Conservation (phyloP, 164 flowering plant species). For the Berberis vulgaris region DNA sequence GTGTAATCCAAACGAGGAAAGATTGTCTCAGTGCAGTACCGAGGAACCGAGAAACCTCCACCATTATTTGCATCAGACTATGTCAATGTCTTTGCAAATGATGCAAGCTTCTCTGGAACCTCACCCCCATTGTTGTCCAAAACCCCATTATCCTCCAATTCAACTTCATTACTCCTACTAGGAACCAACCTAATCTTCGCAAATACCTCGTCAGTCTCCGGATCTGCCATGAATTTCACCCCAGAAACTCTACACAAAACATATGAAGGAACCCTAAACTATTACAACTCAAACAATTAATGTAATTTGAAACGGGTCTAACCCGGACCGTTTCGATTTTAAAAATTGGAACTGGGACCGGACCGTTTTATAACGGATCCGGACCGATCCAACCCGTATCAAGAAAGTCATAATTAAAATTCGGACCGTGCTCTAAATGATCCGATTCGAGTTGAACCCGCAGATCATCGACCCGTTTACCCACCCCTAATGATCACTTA, state of each 20-base stretch:
- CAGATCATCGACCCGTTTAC: no score
- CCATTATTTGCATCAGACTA: conserved; percentile 99
- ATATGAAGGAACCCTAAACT: conserved; percentile 30
- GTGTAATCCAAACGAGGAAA: conserved; percentile 80
- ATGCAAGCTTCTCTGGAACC: conserved; percentile 49
- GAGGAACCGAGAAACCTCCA: conserved; percentile 95
- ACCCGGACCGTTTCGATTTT: no score
- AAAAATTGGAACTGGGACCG: no score
- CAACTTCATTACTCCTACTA: conserved; percentile 22
- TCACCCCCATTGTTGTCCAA: conserved; percentile 20
- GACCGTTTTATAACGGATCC: no score
- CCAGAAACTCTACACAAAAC: conserved; percentile 53
- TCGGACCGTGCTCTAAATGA: no score
- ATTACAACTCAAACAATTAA: no score
- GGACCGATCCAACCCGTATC: no score
- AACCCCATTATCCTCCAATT: conserved; percentile 27
- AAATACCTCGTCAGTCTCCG: conserved; percentile 82
- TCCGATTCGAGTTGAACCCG: no score
- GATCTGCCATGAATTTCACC: conserved; percentile 71
- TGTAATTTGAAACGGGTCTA: no score
- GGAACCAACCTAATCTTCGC: conserved; percentile 60
- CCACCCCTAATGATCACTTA: no score
- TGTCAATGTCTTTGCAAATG: conserved; percentile 88
- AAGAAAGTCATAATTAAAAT: no score
- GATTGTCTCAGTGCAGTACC: conserved; percentile 95